Percentiles rank a stretch among this genome's conserved stretches.
Evolutionary conservation across 495 filamentous ascomycete species (phyloP).

Genomic region (Talaromyces wortmannii): DNA sequence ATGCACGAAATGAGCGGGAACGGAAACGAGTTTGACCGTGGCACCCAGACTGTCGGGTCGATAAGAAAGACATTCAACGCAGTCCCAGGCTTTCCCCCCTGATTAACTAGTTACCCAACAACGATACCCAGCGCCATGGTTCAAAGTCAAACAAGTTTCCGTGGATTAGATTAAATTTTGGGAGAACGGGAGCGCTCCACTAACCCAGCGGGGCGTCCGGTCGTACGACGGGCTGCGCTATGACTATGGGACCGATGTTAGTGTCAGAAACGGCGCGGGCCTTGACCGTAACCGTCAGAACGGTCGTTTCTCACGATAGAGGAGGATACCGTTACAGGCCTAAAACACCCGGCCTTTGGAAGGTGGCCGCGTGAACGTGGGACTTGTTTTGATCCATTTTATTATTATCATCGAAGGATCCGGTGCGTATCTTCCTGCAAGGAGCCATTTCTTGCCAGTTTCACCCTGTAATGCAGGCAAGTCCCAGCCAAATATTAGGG

Average conservation of each 20-base stretch:
- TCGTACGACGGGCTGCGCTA: not conserved
- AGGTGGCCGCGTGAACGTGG: not conserved
- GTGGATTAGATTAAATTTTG: not conserved
- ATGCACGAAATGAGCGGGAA: slow-evolving; percentile 6
- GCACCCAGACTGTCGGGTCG: slow-evolving; percentile 8
- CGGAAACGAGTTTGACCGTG: slow-evolving; percentile 1
- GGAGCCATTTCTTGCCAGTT: too few species aligned
- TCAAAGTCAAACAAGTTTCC: slow-evolving; percentile 3
- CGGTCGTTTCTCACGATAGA: not conserved
- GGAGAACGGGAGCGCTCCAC: not conserved
- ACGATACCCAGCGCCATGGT: slow-evolving; percentile 5
- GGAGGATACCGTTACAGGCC: not conserved
- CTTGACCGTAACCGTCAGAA: not conserved
- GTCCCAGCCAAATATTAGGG: too few species aligned
- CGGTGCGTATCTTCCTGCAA: not conserved
- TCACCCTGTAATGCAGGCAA: too few species aligned
- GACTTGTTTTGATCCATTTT: not conserved
- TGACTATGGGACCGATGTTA: not conserved
- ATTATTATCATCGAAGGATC: too few species aligned
- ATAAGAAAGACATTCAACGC: not conserved
- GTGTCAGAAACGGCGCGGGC: not conserved
- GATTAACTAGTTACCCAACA: too few species aligned
- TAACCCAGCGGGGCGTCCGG: not conserved
- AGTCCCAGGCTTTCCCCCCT: too few species aligned
- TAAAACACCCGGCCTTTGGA: not conserved